phyloP scores from a whole-genome alignment of 768 basidiomycete species.

The Dacryopinax spathularia region DNA sequence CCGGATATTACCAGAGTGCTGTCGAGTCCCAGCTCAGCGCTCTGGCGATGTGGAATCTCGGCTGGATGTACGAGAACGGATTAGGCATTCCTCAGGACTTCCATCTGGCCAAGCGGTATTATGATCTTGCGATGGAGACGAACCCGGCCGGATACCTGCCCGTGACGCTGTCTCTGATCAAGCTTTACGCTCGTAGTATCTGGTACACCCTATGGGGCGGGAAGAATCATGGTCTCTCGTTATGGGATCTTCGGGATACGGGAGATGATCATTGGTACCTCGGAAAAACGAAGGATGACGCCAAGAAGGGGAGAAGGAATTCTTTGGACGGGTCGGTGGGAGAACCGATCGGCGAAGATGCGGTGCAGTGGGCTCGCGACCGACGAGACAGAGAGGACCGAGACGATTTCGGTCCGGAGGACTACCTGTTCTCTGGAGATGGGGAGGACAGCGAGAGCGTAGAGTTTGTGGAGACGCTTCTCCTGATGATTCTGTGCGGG shows the following conservation, averaged over 20 bases:
- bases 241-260: slow-evolving; percentile 6
- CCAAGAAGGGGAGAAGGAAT: slow-evolving; percentile 25
- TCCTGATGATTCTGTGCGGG: slow-evolving; percentile 59
- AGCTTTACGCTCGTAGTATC: slow-evolving; percentile 67
- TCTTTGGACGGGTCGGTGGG: not conserved
- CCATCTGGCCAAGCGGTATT: slow-evolving; percentile 90
- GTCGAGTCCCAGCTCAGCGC: slow-evolving; percentile 86
- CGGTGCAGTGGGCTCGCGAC: slow-evolving; percentile 58
- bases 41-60: slow-evolving; percentile 94
- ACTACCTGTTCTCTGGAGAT: slow-evolving; percentile 56
- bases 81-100: slow-evolving; percentile 90
- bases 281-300: slow-evolving; percentile 69
- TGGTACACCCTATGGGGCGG: slow-evolving; percentile 72
- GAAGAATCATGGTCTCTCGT: slow-evolving; percentile 10
- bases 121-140: slow-evolving; percentile 77
- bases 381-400: slow-evolving; percentile 57
- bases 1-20: slow-evolving; percentile 85
- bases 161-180: slow-evolving; percentile 63
- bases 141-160: slow-evolving; percentile 83
- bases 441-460: slow-evolving; percentile 46
- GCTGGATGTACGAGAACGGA: slow-evolving; percentile 99
- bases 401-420: slow-evolving; percentile 63
- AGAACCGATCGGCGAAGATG: slow-evolving; percentile 15
- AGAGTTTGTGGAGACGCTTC: slow-evolving; percentile 66
- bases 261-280: slow-evolving; percentile 60